Base-by-base conservation (phyloP, 768 basidiomycete species). In the Termitomyces sp. region DNA sequence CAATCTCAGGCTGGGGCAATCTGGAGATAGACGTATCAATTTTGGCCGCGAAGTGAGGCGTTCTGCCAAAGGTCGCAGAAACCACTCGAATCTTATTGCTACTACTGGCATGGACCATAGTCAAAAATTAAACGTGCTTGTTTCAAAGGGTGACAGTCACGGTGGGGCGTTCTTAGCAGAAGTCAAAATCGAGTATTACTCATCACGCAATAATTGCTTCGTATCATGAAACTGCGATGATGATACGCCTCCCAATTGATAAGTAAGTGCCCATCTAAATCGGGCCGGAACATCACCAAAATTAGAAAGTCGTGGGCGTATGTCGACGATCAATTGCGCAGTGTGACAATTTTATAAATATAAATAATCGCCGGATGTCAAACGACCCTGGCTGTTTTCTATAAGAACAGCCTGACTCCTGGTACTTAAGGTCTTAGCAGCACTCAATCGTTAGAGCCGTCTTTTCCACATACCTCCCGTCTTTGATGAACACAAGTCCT, bases 401-500 rank as follows among this genome's bases (percentile, higher is more conserved):
- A 58, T 49, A 58, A 61, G 43, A 55, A 51, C 46, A 23, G 47
- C 14, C n/a, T 11, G 16, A 34, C 19, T 32, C 46, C 47, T 23
- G 47, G 32, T 19, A 48, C n/a, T n/a, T n/a, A n/a, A n/a, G n/a
- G n/a, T n/a, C 10, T 11, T 11, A 42, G 5, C n/a, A 21, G 39
- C 5, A 17, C 37, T 23, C 19, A 14, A n/a, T 37, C 25, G 35
- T 27, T 16, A 4, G 25, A 30, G 25, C 35, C 17, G 25, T 52
- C 46, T 11, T 52, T 37, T 42, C 41, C 40, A 10, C 32, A 16
- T 25, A 46, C 17, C 32, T 47, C 27, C 25, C 43, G 17, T 25
- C 27, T 40, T 50, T 46, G 42, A 74, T 72, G 71, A 66, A 63
- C 55, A 59, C 63, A 47, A 66, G 67, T 67, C 62, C 66, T 40